Evolutionary conservation across 306 rosid species (phyloP).

Genomic region (Cicer pinnatifidum): DNA sequence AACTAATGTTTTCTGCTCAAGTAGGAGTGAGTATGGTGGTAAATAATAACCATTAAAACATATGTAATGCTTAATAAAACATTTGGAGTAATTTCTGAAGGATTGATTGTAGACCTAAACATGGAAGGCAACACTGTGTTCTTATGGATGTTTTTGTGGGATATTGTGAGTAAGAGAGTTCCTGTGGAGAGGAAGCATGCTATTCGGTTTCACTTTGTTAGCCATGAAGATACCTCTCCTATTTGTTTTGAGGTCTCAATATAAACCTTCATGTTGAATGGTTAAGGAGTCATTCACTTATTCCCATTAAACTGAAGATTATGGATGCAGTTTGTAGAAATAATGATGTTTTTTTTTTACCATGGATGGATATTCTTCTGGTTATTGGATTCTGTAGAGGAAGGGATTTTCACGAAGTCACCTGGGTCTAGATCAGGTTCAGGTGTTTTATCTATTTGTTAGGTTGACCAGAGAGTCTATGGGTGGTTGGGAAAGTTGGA

Average conservation of each 20-base stretch:
- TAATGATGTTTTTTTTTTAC: neutral
- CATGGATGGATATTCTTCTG: neutral
- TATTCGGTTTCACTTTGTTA: constrained; percentile 32
- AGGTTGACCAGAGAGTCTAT: constrained; percentile 1
- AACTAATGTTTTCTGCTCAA: neutral
- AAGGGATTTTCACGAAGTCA: neutral
- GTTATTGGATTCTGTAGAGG: neutral
- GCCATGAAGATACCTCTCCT: constrained; percentile 5
- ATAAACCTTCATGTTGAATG: constrained; percentile 13
- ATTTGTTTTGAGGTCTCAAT: neutral
- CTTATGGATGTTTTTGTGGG: neutral
- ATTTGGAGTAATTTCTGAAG: constrained; percentile 4
- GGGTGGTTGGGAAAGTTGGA: neutral
- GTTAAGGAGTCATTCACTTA: neutral
- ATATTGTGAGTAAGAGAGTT: constrained; percentile 1
- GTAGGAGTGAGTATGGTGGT: neutral
- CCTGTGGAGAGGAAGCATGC: constrained; percentile 1
- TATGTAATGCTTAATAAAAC: constrained; percentile 10
- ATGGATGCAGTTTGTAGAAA: neutral
- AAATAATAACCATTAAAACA: neutral
- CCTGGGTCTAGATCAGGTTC: constrained; percentile 10
- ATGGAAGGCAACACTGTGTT: constrained; percentile 4
- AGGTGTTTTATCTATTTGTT: constrained; percentile 9
- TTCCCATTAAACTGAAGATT: neutral
- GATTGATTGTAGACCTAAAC: neutral